Percentiles rank a stretch among this genome's conserved stretches.
Evolutionary conservation across 108 stramenopile genomes (phyloP).

Genomic region (Nannochloropsis salina): DNA sequence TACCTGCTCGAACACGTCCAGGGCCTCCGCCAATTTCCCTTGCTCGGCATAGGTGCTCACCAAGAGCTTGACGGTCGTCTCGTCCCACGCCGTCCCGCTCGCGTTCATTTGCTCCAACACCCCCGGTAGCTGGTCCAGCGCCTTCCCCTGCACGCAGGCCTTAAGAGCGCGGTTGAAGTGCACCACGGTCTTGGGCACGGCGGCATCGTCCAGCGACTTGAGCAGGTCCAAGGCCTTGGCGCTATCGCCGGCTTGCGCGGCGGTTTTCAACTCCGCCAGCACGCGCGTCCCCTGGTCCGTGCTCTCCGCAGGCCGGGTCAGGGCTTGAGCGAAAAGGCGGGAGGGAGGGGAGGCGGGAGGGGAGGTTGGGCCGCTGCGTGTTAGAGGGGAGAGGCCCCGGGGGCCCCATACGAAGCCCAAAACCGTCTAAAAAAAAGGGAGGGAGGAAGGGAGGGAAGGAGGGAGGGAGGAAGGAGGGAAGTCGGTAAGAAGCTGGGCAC

Average conservation of each 20-base stretch:
- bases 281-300: not conserved
- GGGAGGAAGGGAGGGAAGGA: not conserved
- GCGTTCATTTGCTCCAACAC: constrained; percentile 17
- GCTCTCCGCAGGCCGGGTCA: not conserved
- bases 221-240: not conserved
- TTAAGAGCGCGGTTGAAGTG: not conserved
- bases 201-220: not conserved
- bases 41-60: not conserved
- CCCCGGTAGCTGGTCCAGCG: not conserved
- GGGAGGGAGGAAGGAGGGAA: not conserved
- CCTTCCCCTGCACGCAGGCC: constrained; percentile 16
- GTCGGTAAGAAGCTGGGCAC: not conserved
- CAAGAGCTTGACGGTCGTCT: not conserved
- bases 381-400: constrained; percentile 2
- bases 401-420: not conserved
- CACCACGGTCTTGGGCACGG: not conserved
- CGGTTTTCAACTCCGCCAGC: not conserved
- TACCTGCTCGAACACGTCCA: not conserved
- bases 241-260: not conserved
- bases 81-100: constrained; percentile 8
- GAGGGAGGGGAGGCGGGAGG: not conserved
- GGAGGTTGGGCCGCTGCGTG: not conserved
- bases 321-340: constrained; percentile 4
- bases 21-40: not conserved
- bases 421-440: not conserved